Evolutionary conservation across 2,329 filamentous ascomycete species (phyloP).

Genomic region (Colletotrichum lentis): DNA sequence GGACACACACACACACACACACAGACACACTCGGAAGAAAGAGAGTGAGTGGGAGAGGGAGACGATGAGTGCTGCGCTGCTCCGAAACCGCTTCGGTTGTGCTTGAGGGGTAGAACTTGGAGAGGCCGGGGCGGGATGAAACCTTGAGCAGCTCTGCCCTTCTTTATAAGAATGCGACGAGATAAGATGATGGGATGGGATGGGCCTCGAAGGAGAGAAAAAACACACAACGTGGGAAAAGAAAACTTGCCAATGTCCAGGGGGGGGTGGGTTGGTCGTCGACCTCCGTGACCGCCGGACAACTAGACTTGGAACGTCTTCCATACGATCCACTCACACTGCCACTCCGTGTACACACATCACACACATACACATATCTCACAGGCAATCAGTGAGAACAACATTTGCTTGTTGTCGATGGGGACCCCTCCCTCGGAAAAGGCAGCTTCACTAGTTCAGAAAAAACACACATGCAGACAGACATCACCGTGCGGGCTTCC

Average conservation of each 20-base stretch:
- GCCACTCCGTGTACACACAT: neutral
- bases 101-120: neutral
- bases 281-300: constrained; percentile 26
- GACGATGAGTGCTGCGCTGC: neutral
- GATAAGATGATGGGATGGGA: neutral
- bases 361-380: constrained; percentile 1
- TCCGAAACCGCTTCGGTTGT: neutral
- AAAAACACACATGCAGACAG: neutral
- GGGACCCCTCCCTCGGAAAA: constrained; percentile 4
- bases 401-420: neutral
- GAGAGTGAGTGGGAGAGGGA: neutral
- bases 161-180: constrained; percentile 10
- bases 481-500: constrained; percentile 34
- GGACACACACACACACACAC: too few species aligned
- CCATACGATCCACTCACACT: constrained; percentile 34
- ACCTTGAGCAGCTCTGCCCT: neutral
- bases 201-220: neutral
- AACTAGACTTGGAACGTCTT: neutral
- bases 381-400: neutral
- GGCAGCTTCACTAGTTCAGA: neutral
- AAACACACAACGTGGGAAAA: neutral
- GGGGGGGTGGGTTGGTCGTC: neutral
- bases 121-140: constrained; percentile 6
- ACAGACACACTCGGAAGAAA: too few species aligned
- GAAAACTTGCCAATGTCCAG: neutral